phyloP scores from a whole-genome alignment of 495 filamentous ascomycete species.

The Barbatosphaeria neglecta region DNA sequence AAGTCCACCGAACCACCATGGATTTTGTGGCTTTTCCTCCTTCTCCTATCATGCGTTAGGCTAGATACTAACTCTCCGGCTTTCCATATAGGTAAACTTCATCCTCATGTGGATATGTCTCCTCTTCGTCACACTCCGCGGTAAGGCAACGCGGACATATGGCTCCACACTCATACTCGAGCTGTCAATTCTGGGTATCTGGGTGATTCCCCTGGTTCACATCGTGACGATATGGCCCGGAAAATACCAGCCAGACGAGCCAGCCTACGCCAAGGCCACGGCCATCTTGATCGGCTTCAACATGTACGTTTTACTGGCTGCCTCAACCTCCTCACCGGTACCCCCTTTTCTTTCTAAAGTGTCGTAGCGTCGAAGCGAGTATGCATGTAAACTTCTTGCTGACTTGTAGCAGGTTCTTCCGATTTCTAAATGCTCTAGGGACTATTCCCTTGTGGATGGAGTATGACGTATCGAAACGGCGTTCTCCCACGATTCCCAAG shows the following conservation, averaged over 20 bases:
- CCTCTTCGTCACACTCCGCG: slow-evolving; percentile 7
- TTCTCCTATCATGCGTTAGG: too few species aligned
- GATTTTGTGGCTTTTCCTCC: too few species aligned
- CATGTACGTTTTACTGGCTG: slow-evolving; percentile 6
- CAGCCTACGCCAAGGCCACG: slow-evolving; percentile 2
- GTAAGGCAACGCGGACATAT: slow-evolving; percentile 7
- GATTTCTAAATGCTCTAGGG: slow-evolving; percentile 13
- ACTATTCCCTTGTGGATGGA: slow-evolving; percentile 11
- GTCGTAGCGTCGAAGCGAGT: background rate
- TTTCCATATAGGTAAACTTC: background rate
- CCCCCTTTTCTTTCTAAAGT: too few species aligned
- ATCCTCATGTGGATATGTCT: slow-evolving; percentile 12
- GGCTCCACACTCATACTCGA: slow-evolving; percentile 11
- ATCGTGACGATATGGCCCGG: slow-evolving; percentile 3
- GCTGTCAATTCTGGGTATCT: slow-evolving; percentile 14
- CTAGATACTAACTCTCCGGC: too few species aligned
- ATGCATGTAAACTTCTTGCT: too few species aligned
- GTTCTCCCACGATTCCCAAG: background rate
- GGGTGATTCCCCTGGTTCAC: slow-evolving; percentile 16
- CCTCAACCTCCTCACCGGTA: background rate
- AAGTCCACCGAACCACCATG: too few species aligned
- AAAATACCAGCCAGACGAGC: background rate
- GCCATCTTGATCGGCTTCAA: slow-evolving; percentile 14
- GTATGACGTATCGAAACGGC: slow-evolving; percentile 9
- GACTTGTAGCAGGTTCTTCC: slow-evolving; percentile 8